phyloP scores from a whole-genome alignment of 176 grass and related monocot genomes.

The Eremochloa ophiuroides region DNA sequence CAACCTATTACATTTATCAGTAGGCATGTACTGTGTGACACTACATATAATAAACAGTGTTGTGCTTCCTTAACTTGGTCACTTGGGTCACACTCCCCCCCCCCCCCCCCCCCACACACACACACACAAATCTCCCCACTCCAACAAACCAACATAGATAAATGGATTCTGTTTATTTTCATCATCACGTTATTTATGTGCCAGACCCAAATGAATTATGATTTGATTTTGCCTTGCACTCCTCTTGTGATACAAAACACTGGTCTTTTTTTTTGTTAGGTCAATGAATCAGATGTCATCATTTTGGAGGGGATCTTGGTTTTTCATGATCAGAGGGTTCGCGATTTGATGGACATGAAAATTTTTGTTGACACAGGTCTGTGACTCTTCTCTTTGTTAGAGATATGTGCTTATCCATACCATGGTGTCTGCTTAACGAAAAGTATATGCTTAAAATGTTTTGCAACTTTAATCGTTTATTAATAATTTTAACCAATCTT shows the following conservation, averaged over 20 bases:
- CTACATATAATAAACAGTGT: slow-evolving; percentile 3
- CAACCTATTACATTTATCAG: slow-evolving; percentile 2
- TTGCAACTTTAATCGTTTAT: neutral
- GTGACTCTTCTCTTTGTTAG: no score
- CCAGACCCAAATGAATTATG: neutral
- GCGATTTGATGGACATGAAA: slow-evolving; percentile 97
- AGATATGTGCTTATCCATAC: neutral
- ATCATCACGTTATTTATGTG: neutral
- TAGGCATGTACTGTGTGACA: neutral
- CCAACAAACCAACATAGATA: no score
- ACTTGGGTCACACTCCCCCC: no score
- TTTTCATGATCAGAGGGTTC: slow-evolving; percentile 85
- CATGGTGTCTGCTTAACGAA: neutral
- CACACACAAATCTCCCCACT: no score
- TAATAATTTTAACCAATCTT: slow-evolving; percentile 19
- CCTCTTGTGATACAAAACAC: neutral
- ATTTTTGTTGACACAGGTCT: slow-evolving; percentile 99
- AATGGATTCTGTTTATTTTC: neutral
- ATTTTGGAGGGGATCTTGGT: slow-evolving; percentile 95
- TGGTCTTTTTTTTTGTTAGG: slow-evolving; percentile 51
- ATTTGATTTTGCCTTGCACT: slow-evolving; percentile 21
- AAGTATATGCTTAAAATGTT: slow-evolving; percentile 7
- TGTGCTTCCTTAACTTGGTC: neutral
- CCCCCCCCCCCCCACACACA: no score
- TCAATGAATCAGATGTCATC: slow-evolving; percentile 95